A percentile compares a stretch with the other conserved stretches of the same genome.
These are phyloP conservation scores for Jamesozyma piceae DNA, from an alignment of 805 yeast genomes.

Conservation along the genomic window DNA sequence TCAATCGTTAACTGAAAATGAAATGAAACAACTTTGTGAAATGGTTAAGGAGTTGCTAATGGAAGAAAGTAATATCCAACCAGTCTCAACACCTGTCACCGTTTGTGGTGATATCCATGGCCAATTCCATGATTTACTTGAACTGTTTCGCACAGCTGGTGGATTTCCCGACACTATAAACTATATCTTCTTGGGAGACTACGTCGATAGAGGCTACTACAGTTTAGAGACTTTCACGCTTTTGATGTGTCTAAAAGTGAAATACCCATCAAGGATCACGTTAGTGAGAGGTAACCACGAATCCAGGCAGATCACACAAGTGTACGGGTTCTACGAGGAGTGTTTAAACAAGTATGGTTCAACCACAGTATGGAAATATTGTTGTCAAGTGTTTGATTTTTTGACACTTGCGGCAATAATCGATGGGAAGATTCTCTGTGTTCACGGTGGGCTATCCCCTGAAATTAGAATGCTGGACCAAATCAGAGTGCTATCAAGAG, in stretches of 20 bases:
- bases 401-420: slow-evolving; percentile 90
- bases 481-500: slow-evolving; percentile 85
- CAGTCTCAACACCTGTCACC: slow-evolving; percentile 86
- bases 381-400: slow-evolving; percentile 93
- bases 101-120: slow-evolving; percentile 98
- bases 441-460: slow-evolving; percentile 95
- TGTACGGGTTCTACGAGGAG: slow-evolving; percentile 95
- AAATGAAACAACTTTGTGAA: slow-evolving; percentile 94
- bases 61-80: slow-evolving; percentile 95
- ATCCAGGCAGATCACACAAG: slow-evolving; percentile 95
- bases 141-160: slow-evolving; percentile 82
- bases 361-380: slow-evolving; percentile 91
- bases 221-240: slow-evolving; percentile 88
- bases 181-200: slow-evolving; percentile 87
- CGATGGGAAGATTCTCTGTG: slow-evolving; percentile 89
- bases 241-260: slow-evolving; percentile 85
- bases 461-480: slow-evolving; percentile 97
- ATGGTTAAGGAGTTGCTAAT: slow-evolving; percentile 85
- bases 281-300: slow-evolving; percentile 97
- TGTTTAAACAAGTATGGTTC: slow-evolving; percentile 89
- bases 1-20: slow-evolving; percentile 77
- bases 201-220: slow-evolving; percentile 96
- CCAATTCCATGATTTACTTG: slow-evolving; percentile 89
- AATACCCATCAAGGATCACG: slow-evolving; percentile 76
- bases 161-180: slow-evolving; percentile 80